A percentile compares a stretch with the other conserved stretches of the same genome.
phyloP scores from a whole-genome alignment of 169 alveolate species.

The Plasmodium cynomolgi region DNA sequence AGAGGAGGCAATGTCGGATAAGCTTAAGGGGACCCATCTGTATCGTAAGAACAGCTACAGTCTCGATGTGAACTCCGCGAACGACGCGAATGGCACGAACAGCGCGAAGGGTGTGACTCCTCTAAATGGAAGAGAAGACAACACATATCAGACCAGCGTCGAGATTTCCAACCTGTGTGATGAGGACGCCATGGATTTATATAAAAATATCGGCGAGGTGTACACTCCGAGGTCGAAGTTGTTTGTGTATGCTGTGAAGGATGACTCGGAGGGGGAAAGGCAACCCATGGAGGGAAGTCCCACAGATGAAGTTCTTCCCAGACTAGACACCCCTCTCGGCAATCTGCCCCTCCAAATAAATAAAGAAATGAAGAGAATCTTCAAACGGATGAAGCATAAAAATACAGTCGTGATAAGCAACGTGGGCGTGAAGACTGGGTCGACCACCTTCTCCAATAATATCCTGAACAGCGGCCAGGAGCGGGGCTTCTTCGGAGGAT shows the following conservation, averaged over 20 bases:
- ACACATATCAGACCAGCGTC: background rate
- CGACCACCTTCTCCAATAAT: conserved; percentile 45
- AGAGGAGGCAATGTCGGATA: background rate
- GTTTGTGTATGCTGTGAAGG: background rate
- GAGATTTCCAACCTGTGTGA: conserved; percentile 10
- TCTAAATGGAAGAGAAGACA: background rate
- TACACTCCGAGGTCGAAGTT: conserved; percentile 24
- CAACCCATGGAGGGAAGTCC: background rate
- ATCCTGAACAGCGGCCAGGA: background rate
- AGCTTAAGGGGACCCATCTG: background rate
- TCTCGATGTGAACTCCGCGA: background rate
- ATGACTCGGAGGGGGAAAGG: background rate
- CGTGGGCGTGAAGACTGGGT: conserved; percentile 35
- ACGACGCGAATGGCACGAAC: background rate
- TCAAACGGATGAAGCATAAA: conserved; percentile 21
- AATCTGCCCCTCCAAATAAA: conserved; percentile 21
- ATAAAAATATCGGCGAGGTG: conserved; percentile 13
- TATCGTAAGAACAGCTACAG: background rate
- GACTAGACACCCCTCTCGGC: background rate
- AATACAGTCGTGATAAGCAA: conserved; percentile 57
- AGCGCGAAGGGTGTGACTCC: background rate
- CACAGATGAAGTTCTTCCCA: background rate
- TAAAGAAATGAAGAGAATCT: conserved; percentile 38
- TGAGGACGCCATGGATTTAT: conserved; percentile 29
- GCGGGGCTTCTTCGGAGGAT: background rate